Base-by-base conservation (phyloP, 352 stramenopile genomes). In the Pythium pectinolyticum region DNA sequence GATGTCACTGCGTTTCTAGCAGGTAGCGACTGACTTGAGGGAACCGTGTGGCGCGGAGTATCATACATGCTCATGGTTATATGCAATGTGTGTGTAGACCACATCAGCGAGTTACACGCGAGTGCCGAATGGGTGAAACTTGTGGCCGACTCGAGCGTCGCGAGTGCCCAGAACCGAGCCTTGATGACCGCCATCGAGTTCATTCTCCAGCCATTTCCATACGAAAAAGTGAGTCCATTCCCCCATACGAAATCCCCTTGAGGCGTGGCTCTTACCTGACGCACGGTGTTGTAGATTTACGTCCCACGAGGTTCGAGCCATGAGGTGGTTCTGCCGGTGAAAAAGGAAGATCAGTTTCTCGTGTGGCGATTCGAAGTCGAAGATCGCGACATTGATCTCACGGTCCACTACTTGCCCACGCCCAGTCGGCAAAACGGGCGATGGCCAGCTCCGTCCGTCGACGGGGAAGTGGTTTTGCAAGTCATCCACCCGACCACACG, bases 291-390 rank as follows among this genome's bases (percentile, higher is more conserved):
- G 11, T 34, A 62, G 40, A 66, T 62, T 55, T 61, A 67, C 45
- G 41, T 71, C 22, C 65, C 73, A 19, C 72, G 66, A 70, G 81
- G 80, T 1, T 88, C 84, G 6, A 62, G 60, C 7, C 78, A 90
- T 56, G 79, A 92, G 43, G 64, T 89, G 14, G 57, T 80, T n/a
- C 66, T 92, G 28, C 73, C 72, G 11, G 63, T 70, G 5, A 70
- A 69, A 35, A 71, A 75, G 31, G 67, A 69, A 0, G 65, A 70
- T 11, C 84, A 90, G 34, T 89, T 86, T 58, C 67, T 94, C 49
- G 81, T 92, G 25, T 94, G 85, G 85, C 88, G 88, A 49, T 94
- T 94, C 54, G 85, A 92, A 48, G 48, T 91, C 5, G 83, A 92
- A 48, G 85, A 92, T 64, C 82, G 87, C 55, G 83, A 94, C 57